Base-by-base conservation (phyloP, 495 filamentous ascomycete genomes). In the Penicillium samsonianum region DNA sequence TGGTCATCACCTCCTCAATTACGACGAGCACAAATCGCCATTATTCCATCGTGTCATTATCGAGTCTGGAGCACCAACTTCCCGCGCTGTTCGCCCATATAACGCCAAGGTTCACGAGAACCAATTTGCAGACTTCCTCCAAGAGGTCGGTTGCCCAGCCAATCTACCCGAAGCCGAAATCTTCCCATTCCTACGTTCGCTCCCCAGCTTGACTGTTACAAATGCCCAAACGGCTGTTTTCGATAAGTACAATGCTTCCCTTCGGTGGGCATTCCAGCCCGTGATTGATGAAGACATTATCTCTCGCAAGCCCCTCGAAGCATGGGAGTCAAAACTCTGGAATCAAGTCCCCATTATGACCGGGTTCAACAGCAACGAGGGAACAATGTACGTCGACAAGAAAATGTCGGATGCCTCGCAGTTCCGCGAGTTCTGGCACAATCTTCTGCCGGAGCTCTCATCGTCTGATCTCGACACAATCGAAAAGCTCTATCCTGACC, bases 221-320 rank as follows among this genome's bases (percentile, higher is more conserved):
- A 58, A 60, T 3, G 84, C 85, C 11, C 80, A 79, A 28, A 75
- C 76, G 17, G 33, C 54, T 6, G 72, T 87, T 12, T 87, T 79
- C 69, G 70, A 78, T 49, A 73, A 70, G 37, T 86, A 83, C 66
- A 73, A 77, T 31, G 63, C 70, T 10, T 80, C 76, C 40, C 73
- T 89, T 0, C 80, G 83, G 5, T 87, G 85, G 85, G 78, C 85
- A 9, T 89, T 87, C 65, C 85, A 88, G 59, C 85, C 86, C 35
- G 84, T 85, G 52, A 84, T 88, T 56, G 86, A 88, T 59, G 66
- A 68, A 12, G 77, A 80, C 7, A 63, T 84, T 19, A 82, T 89
- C 51, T 72, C 78, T 12, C 78, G 81, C 28, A 73, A 80, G 8
- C 85, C 86, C 22, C 70, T 85, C 26, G 75, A 77, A 17, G 78